Conservation (phyloP, 1,284 basidiomycete species). For the Tilletia indica region DNA sequence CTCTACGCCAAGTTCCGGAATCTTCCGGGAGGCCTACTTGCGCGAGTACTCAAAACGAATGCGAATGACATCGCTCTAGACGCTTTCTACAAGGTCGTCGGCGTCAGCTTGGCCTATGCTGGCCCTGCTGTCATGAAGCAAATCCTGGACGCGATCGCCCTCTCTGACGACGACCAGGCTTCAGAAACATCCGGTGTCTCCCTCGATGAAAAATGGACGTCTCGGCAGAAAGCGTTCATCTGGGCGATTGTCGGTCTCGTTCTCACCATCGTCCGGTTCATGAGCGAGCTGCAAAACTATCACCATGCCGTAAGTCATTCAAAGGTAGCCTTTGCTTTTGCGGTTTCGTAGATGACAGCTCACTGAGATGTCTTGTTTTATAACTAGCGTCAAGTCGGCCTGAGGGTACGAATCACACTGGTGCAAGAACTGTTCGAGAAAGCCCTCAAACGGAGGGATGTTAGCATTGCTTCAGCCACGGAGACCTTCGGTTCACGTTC, state of each 20-base stretch:
- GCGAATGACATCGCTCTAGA: slow-evolving; percentile 42
- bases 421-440: slow-evolving; percentile 52
- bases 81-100: slow-evolving; percentile 37
- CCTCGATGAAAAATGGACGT: slow-evolving; percentile 26
- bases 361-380: background rate
- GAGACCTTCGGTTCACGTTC: background rate
- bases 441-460: slow-evolving; percentile 47
- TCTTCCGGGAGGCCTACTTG: slow-evolving; percentile 28
- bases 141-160: slow-evolving; percentile 31
- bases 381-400: slow-evolving; percentile 42
- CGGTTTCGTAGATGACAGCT: background rate
- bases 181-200: background rate
- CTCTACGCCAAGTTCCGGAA: slow-evolving; percentile 29
- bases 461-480: slow-evolving; percentile 18
- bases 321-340: background rate
- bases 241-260: slow-evolving; percentile 34
- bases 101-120: slow-evolving; percentile 42
- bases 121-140: slow-evolving; percentile 37
- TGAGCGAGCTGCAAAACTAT: slow-evolving; percentile 44
- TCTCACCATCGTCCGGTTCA: slow-evolving; percentile 35
- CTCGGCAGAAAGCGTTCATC: slow-evolving; percentile 35
- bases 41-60: slow-evolving; percentile 34
- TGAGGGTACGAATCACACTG: slow-evolving; percentile 47
- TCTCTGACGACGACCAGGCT: slow-evolving; percentile 13
- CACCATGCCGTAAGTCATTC: slow-evolving; percentile 38